Percentiles rank a stretch among this genome's conserved stretches.
These are phyloP conservation scores for Somion occarium DNA, from an alignment of 1,284 basidiomycete species.

Conservation along the genomic window DNA sequence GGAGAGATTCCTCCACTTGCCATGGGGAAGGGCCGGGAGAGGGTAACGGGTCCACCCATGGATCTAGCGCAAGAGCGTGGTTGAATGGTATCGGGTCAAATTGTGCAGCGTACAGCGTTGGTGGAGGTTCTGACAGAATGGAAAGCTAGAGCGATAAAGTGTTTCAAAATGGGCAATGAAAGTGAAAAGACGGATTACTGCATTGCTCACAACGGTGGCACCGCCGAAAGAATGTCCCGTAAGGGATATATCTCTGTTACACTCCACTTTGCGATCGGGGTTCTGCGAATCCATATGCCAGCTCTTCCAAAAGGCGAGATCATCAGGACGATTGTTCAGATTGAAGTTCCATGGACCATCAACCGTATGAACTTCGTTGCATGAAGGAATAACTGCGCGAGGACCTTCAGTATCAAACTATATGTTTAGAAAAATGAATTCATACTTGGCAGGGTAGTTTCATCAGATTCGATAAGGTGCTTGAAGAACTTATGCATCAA, in stretches of 20 bases:
- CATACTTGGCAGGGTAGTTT: background rate
- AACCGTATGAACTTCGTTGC: constrained; percentile 12
- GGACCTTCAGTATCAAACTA: background rate
- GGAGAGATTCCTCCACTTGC: constrained; percentile 20
- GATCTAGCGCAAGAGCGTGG: constrained; percentile 62
- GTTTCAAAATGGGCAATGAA: constrained; percentile 12
- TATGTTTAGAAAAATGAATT: background rate
- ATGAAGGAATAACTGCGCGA: background rate
- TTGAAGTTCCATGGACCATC: constrained; percentile 15
- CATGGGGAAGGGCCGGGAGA: constrained; percentile 41
- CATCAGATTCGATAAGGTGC: constrained; percentile 11
- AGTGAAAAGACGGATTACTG: constrained; percentile 28
- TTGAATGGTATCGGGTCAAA: constrained; percentile 45
- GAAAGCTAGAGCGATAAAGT: constrained; percentile 41
- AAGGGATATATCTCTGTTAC: constrained; percentile 43
- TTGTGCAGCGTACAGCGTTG: constrained; percentile 17
- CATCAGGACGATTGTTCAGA: constrained; percentile 8
- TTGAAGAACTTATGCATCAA: constrained; percentile 36
- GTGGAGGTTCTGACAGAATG: constrained; percentile 44
- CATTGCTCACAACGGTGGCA: constrained; percentile 66
- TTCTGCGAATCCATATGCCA: constrained; percentile 10
- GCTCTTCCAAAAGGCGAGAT: constrained; percentile 18
- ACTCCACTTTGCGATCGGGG: constrained; percentile 26
- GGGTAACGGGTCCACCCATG: constrained; percentile 74
- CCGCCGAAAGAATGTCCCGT: constrained; percentile 79